A percentile compares a stretch with the other conserved stretches of the same genome.
Evolutionary conservation across 2,329 filamentous ascomycete genomes (phyloP).

Genomic region (Golovinomyces cichoracearum): DNA sequence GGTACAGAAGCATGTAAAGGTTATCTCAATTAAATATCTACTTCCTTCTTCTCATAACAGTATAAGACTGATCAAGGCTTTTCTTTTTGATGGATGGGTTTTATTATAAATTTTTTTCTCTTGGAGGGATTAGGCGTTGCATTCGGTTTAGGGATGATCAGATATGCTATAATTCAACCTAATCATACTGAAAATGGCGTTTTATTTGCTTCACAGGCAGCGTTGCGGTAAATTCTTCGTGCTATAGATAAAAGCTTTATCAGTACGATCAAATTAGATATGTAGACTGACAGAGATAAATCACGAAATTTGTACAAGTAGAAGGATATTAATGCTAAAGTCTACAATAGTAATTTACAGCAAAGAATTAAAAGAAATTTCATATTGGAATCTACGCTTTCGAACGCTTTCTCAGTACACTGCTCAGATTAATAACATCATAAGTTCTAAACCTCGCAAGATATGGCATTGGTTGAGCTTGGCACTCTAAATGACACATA

Average conservation of each 20-base stretch:
- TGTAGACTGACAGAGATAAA: constrained; percentile 29
- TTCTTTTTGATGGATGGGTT: background rate
- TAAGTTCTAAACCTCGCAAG: too few species aligned
- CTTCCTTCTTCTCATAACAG: background rate
- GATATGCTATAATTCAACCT: background rate
- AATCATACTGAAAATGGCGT: background rate
- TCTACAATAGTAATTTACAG: too few species aligned
- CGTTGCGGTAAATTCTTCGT: background rate
- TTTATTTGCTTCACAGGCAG: background rate
- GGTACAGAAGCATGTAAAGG: constrained; percentile 92
- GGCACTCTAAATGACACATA: too few species aligned
- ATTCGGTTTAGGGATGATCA: background rate
- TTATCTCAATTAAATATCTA: constrained; percentile 57
- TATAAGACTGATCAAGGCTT: background rate
- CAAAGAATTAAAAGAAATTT: too few species aligned
- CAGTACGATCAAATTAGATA: constrained; percentile 42
- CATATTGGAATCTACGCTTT: too few species aligned
- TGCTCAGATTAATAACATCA: too few species aligned
- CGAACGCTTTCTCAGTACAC: too few species aligned
- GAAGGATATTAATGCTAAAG: background rate
- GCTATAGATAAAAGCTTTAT: background rate
- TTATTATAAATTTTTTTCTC: background rate
- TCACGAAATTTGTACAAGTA: background rate
- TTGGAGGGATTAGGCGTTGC: background rate
- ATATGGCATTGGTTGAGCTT: too few species aligned